Evolutionary conservation across 164 flowering plant genomes (phyloP).

Genomic region (Litsea cubeba): DNA sequence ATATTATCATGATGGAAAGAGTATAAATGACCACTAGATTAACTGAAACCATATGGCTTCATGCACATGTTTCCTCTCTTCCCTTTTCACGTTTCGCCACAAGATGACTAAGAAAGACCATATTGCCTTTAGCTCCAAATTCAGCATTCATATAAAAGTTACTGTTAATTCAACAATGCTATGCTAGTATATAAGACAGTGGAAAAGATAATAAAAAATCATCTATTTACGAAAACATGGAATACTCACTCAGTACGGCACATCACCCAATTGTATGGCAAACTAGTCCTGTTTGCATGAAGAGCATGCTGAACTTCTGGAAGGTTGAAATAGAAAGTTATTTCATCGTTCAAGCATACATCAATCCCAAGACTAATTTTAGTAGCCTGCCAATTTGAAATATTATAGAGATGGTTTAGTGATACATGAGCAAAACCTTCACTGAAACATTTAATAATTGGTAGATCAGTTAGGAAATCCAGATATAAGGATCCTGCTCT

Average conservation of each 20-base stretch:
- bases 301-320: slow-evolving; percentile 90
- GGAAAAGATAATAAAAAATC: no score
- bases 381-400: slow-evolving; percentile 54
- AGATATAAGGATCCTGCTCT: no score
- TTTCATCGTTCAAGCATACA: slow-evolving; percentile 77
- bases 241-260: slow-evolving; percentile 58
- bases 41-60: no score
- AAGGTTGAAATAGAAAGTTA: slow-evolving; percentile 74
- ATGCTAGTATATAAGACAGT: no score
- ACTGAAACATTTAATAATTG: no score
- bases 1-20: no score
- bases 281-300: slow-evolving; percentile 83
- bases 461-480: no score
- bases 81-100: no score
- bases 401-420: not conserved
- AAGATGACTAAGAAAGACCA: no score
- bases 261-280: slow-evolving; percentile 73
- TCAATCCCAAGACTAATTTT: slow-evolving; percentile 88
- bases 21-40: no score
- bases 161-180: no score
- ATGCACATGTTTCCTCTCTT: no score
- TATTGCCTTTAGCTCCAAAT: not conserved
- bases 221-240: not conserved
- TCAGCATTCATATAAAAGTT: not conserved
- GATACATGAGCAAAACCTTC: not conserved